phyloP scores from a whole-genome alignment of 306 rosid genomes.

The Sechiopsis laciniata region DNA sequence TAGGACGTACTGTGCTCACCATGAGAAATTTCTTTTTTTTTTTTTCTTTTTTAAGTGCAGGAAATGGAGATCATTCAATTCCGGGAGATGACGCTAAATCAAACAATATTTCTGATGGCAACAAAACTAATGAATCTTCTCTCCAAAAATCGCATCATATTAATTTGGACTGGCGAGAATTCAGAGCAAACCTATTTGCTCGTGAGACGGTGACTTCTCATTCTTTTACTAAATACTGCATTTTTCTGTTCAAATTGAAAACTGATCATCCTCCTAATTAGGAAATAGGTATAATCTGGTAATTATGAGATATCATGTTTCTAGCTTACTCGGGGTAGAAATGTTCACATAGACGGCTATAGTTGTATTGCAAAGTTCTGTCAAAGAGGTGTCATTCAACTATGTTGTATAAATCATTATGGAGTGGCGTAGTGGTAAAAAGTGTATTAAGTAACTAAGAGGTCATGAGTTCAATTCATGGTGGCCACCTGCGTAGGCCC shows the following conservation, averaged over 20 bases:
- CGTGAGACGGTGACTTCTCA: constrained; percentile 65
- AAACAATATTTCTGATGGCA: constrained; percentile 48
- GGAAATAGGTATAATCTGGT: not conserved
- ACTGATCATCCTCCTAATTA: not conserved
- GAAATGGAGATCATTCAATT: constrained; percentile 59
- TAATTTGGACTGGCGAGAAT: constrained; percentile 81
- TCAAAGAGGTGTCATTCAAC: not conserved
- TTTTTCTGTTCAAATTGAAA: not conserved
- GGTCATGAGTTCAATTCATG: no score
- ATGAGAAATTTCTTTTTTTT: constrained; percentile 17
- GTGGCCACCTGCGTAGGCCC: no score
- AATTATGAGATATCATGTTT: not conserved
- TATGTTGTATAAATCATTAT: no score
- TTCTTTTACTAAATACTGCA: constrained; percentile 11
- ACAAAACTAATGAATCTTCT: constrained; percentile 36
- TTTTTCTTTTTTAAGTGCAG: constrained; percentile 36
- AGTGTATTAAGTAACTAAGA: no score
- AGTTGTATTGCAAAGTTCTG: not conserved
- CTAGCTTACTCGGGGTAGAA: not conserved
- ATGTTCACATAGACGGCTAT: not conserved
- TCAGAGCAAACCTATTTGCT: constrained; percentile 78
- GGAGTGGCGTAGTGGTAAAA: no score
- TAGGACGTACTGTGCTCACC: constrained; percentile 1
- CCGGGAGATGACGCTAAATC: constrained; percentile 66
- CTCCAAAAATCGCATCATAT: constrained; percentile 42